Base-by-base conservation (phyloP, 2,329 filamentous ascomycete genomes). In the Zymoseptoria crescenta region DNA sequence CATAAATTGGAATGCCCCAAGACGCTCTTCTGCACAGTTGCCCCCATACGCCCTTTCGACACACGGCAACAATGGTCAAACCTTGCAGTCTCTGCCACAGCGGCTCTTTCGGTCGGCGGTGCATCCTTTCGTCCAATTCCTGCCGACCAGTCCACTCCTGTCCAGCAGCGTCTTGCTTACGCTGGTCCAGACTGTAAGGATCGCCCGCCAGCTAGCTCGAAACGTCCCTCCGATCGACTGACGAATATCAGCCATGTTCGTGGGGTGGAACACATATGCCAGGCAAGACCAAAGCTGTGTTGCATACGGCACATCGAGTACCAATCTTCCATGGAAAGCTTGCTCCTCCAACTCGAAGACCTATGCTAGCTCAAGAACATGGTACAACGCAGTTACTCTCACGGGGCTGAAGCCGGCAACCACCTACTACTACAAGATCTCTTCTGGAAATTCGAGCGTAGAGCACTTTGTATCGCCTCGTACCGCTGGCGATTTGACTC, bases 391-490 rank as follows among this genome's bases (percentile, higher is more conserved):
- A 0, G 82, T 82, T 0, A 73, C 73, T 1, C 69, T 85, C 35
- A 72, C 73, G 0, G 73, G 67, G 6, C 70, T 85, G 20, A 71
- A 70, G 0, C 77, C 82, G 0, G 81, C 78, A 0, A 83, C 81
- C 1, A 82, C 76, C 0, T 85, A 85, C 69, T 85, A 82, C 73
- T 85, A 85, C 74, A 77, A 82, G 72, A 83, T 84, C 54, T 74
- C 74, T 8, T 83, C 81, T 1, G 79, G 75, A 28, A 85, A 85
- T 70, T 82, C 82, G 0, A 81, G 68, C 3, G 72, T 81, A 8
- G 76, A 78, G 35, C 76, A 80, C 48, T 85, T 85, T 69, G 65
- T 81, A 54, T 84, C 79, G 62, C 78, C 80, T 3, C 79, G 82
- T 0, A 60, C 71, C 2, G 74, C 82, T 0, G 83, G 83, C 20